These are phyloP conservation scores for Schwanniomyces yamadae DNA, from an alignment of 805 yeast species.

Conservation along the genomic window DNA sequence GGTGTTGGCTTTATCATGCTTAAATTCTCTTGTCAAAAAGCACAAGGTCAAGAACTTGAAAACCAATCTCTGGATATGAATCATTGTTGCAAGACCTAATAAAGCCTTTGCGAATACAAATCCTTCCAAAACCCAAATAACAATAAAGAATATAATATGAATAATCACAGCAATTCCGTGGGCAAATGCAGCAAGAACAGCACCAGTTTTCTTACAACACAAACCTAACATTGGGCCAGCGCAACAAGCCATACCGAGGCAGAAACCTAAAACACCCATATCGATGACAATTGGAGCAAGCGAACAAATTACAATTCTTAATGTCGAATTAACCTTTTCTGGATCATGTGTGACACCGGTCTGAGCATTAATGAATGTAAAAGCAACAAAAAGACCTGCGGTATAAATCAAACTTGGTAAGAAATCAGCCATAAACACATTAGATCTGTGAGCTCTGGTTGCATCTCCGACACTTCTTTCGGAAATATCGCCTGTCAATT, in stretches of 20 bases:
- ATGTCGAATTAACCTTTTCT: slow-evolving; percentile 62
- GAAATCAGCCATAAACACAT: slow-evolving; percentile 78
- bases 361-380: slow-evolving; percentile 80
- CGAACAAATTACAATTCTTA: slow-evolving; percentile 76
- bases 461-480: slow-evolving; percentile 70
- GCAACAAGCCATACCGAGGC: slow-evolving; percentile 88
- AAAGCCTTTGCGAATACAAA: slow-evolving; percentile 86
- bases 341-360: slow-evolving; percentile 62
- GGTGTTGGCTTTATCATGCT: slow-evolving; percentile 90
- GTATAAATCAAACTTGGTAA: slow-evolving; percentile 70
- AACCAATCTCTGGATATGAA: slow-evolving; percentile 82
- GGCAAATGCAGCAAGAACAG: slow-evolving; percentile 92
- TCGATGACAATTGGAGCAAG: slow-evolving; percentile 90
- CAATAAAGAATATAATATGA: slow-evolving; percentile 84
- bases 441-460: slow-evolving; percentile 74
- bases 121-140: slow-evolving; percentile 96
- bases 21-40: slow-evolving; percentile 90
- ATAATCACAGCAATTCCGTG: slow-evolving; percentile 92
- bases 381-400: slow-evolving; percentile 70
- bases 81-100: slow-evolving; percentile 79
- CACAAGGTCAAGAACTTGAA: slow-evolving; percentile 80
- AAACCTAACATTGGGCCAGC: slow-evolving; percentile 93
- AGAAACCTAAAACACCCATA: slow-evolving; percentile 76
- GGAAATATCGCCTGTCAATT: slow-evolving; percentile 61
- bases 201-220: slow-evolving; percentile 96